Conservation (phyloP, 345 rosid genomes). For the Leavenworthia alabamica region DNA sequence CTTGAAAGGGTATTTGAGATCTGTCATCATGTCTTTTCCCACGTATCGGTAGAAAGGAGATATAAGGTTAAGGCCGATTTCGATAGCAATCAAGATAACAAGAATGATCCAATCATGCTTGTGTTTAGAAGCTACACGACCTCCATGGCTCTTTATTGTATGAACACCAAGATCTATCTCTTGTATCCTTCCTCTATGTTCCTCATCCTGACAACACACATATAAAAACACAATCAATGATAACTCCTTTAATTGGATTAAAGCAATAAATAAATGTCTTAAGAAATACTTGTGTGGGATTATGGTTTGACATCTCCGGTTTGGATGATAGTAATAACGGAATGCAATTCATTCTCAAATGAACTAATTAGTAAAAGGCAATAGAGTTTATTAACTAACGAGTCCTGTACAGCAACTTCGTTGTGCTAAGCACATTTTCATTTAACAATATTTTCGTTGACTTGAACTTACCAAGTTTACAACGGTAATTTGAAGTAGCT, state of each 20-base stretch:
- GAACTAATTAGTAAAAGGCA: too few relatives aligned
- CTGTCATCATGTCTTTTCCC: slow-evolving; percentile 69
- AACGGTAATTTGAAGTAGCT: too few relatives aligned
- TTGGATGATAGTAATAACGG: too few relatives aligned
- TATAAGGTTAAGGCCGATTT: slow-evolving; percentile 36
- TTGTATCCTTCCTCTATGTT: slow-evolving; percentile 35
- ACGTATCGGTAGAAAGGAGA: slow-evolving; percentile 74
- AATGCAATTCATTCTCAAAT: slow-evolving; percentile 19
- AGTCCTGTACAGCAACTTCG: too few relatives aligned
- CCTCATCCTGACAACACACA: slow-evolving; percentile 3
- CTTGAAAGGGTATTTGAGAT: slow-evolving; percentile 69
- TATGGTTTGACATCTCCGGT: neutral
- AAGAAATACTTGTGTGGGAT: neutral
- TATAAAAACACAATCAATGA: too few relatives aligned
- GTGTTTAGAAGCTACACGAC: slow-evolving; percentile 47
- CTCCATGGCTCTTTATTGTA: slow-evolving; percentile 56
- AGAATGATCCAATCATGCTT: slow-evolving; percentile 74
- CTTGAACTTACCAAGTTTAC: too few relatives aligned
- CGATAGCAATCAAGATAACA: slow-evolving; percentile 42
- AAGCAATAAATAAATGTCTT: neutral
- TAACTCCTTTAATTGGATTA: too few relatives aligned
- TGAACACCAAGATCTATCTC: slow-evolving; percentile 43
- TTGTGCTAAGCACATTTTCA: too few relatives aligned
- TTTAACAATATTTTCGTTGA: slow-evolving; percentile 26
- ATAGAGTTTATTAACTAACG: too few relatives aligned